A percentile compares a stretch with the other conserved stretches of the same genome.
Evolutionary conservation across 805 yeast species (phyloP).

Genomic region (Candida loeiensis): DNA sequence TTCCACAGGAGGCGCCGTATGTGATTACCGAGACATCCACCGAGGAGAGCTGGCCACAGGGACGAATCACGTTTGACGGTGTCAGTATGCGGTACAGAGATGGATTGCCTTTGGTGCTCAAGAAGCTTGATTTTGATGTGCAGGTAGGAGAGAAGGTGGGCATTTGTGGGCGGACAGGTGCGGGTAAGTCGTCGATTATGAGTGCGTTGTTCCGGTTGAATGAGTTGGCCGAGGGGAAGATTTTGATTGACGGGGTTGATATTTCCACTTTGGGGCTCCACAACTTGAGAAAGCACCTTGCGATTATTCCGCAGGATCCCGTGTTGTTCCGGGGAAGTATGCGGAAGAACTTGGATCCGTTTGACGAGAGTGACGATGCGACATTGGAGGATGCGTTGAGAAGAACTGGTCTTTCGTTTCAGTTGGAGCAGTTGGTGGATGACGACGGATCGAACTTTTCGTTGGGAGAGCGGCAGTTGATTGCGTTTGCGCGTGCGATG

Average conservation of each 20-base stretch:
- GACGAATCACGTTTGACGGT: constrained; percentile 45
- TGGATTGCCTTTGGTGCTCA: constrained; percentile 57
- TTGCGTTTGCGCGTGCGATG: constrained; percentile 81
- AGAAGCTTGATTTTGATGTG: constrained; percentile 41
- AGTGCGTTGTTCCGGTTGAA: constrained; percentile 55
- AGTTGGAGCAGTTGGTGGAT: constrained; percentile 45
- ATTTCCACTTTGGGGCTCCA: constrained; percentile 51
- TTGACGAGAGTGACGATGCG: constrained; percentile 46
- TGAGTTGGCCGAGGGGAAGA: constrained; percentile 48
- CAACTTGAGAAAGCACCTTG: constrained; percentile 52
- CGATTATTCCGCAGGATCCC: constrained; percentile 73
- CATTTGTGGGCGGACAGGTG: constrained; percentile 88
- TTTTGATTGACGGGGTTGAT: constrained; percentile 56
- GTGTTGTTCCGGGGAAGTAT: constrained; percentile 59
- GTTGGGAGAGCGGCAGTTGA: constrained; percentile 72
- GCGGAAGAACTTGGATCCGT: constrained; percentile 62
- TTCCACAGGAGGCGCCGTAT: constrained; percentile 67
- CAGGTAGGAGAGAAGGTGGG: constrained; percentile 69
- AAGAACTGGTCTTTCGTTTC: constrained; percentile 52
- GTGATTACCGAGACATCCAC: constrained; percentile 45
- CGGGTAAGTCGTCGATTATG: constrained; percentile 73
- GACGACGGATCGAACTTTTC: constrained; percentile 74
- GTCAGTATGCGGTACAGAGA: constrained; percentile 56
- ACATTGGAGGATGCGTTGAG: constrained; percentile 56
- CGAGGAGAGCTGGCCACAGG: constrained; percentile 49